Conservation (phyloP, 306 rosid genomes). For the Adenanthera pavonina region DNA sequence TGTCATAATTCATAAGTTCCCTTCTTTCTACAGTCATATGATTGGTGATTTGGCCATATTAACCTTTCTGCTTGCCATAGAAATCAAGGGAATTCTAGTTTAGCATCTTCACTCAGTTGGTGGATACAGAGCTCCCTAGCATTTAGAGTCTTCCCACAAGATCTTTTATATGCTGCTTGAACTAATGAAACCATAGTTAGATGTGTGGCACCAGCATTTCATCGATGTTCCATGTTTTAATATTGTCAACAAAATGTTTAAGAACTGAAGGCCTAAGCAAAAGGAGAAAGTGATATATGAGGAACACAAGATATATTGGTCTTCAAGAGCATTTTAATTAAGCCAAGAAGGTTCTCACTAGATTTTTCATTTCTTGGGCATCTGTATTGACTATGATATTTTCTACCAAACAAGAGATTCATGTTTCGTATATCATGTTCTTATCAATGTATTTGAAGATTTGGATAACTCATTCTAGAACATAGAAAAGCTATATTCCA, state of each 20-base stretch:
- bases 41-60: conserved; percentile 24
- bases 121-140: neutral
- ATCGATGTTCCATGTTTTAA: neutral
- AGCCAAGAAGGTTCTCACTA: neutral
- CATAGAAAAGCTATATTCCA: neutral
- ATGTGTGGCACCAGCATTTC: neutral
- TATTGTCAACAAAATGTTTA: neutral
- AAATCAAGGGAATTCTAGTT: conserved; percentile 1
- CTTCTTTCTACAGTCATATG: conserved; percentile 5
- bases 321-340: neutral
- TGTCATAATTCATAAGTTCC: neutral
- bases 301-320: neutral
- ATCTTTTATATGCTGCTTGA: neutral
- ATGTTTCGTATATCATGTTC: neutral
- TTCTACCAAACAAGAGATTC: neutral
- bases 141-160: neutral
- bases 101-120: neutral
- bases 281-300: neutral
- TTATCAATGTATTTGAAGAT: neutral
- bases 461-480: neutral
- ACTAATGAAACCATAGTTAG: neutral
- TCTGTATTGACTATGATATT: neutral
- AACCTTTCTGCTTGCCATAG: neutral
- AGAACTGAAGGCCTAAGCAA: neutral
- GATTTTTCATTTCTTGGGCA: neutral